Percentiles rank a stretch among this genome's conserved stretches.
Conservation (phyloP, 2,329 filamentous ascomycete species). For the Chrysosporium queenslandicum region DNA sequence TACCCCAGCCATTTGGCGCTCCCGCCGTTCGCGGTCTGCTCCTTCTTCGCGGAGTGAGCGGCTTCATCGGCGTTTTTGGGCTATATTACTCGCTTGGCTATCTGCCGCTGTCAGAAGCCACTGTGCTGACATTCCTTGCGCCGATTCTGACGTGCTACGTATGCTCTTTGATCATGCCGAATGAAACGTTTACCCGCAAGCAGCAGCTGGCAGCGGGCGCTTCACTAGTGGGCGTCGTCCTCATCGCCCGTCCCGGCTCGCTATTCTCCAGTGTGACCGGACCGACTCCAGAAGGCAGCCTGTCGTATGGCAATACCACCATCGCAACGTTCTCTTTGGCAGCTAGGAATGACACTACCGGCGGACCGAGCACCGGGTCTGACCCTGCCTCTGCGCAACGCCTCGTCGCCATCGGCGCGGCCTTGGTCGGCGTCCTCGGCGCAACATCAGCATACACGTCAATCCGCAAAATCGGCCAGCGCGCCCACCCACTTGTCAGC, state of each 20-base stretch:
- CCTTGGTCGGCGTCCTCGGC: constrained; percentile 67
- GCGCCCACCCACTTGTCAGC: constrained; percentile 70
- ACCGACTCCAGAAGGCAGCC: constrained; percentile 5
- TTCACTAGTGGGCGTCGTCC: constrained; percentile 66
- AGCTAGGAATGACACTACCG: constrained; percentile 21
- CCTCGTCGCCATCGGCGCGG: constrained; percentile 58
- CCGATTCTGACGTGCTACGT: constrained; percentile 70
- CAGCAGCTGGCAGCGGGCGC: constrained; percentile 68
- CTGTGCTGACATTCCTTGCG: constrained; percentile 77
- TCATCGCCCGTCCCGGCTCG: constrained; percentile 65
- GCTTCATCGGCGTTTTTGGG: constrained; percentile 70
- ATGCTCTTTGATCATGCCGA: constrained; percentile 59
- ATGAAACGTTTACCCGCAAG: constrained; percentile 66
- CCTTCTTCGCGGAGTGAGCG: constrained; percentile 56
- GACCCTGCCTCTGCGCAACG: constrained; percentile 48
- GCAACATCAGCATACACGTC: constrained; percentile 64
- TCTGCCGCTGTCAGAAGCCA: constrained; percentile 74
- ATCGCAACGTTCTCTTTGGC: neutral
- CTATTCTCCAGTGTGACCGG: constrained; percentile 38
- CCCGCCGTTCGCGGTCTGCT: constrained; percentile 59
- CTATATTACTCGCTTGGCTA: constrained; percentile 68
- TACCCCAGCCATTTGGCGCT: constrained; percentile 59
- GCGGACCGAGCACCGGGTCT: constrained; percentile 16
- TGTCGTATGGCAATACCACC: neutral
- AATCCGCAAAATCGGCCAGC: constrained; percentile 68